Evolutionary conservation across 2,329 filamentous ascomycete species (phyloP), one percentile per base, ranked within the genome.

Genomic region (Aspergillus aculeatinus): DNA sequence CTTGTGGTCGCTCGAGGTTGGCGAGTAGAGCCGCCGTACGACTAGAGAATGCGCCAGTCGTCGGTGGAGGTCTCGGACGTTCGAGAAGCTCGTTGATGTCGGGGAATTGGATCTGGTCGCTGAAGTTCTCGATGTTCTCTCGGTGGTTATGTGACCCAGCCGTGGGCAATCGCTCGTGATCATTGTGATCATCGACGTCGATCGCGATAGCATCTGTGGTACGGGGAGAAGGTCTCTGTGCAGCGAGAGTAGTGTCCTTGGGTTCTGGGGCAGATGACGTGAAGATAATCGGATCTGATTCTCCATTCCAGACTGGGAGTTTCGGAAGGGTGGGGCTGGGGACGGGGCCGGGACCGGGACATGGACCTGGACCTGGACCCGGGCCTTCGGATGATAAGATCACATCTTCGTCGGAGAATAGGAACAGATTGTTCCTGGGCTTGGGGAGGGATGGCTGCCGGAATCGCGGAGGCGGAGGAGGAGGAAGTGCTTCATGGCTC

Each of bases 201-300:
- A 77, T 68, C 12, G 74, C 70, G 60, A 79, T 76, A 4, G 75
- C 72, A 23, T 71, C 61, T 5, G 42, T 39, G 23, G 14, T 48
- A 3, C 51, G 48, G 23, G 51, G 23, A 5, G 48, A 50, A 5
- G 59, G 44, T 14, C 35, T 58, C 16, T 11, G 57, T 49, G 58
- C 50, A 6, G 51, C 33, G n/a, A 56, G 53, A 11, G 55, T 25
- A 14, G 50, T 16, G 2, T 47, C 50, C 6, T 51, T 57, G 16
- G 63, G 68, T 51, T 74, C 69, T 4, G 70, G 72, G 0, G 72
- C 72, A 19, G 78, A 77, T 5, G 78, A 81, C 1, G 77, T 79
- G 57, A 78, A 78, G 4, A 74, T 66, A 61, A 80, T 79, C 2
- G 77, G 75, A 64, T 80, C 79, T 2, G 72, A 75, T 4, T 74